Base-by-base conservation (phyloP, 2,329 filamentous ascomycete genomes). In the Aspergillus fischeri region DNA sequence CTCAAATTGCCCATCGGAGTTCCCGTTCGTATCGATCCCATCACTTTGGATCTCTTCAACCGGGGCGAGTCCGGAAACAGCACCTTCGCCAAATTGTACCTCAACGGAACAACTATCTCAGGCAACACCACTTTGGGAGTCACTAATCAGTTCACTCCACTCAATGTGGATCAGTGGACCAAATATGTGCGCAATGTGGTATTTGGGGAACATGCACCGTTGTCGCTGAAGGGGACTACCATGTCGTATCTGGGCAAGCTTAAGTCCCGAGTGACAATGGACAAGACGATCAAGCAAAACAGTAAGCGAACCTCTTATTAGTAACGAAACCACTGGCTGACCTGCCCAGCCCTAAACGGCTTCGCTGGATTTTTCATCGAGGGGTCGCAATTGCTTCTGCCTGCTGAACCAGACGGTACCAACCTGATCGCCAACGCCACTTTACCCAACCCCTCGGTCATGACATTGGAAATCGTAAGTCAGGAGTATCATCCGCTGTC, bases 401-500 rank as follows among this genome's bases (percentile, higher is more conserved):
- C 72, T 27, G 61, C 72, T 2, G 56, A 70, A 42, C 57, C 67
- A 0, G 79, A 83, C 58, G 78, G 78, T 55, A 78, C 79, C 35
- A 86, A 85, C 63, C 74, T 85, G 53, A 56, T 78, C 32, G 84
- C 80, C 63, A 79, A 75, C 50, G 79, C 82, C 53, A 76, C 71
- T 35, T 80, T 86, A 42, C 82, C 82, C 55, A 86, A 86, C 65
- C 83, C 82, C 0, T 83, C 82, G 1, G 74, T 83, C 28, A 70
- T 84, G 68, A 84, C 78, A 3, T 67, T 85, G 50, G 76, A 79
- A 49, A 78, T 86, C 58, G 67, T 70, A 62, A n/a, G 67, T 58
- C 6, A 11, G 28, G 1, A 14, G 44, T 6, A 24, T 11, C 2
- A 8, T 11, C 20, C 32, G 20, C 24, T 9, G 25, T 17, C 14